A percentile compares a stretch with the other conserved stretches of the same genome.
Conservation (phyloP, 1,139 yeast species). For the Diutina rugosa region DNA sequence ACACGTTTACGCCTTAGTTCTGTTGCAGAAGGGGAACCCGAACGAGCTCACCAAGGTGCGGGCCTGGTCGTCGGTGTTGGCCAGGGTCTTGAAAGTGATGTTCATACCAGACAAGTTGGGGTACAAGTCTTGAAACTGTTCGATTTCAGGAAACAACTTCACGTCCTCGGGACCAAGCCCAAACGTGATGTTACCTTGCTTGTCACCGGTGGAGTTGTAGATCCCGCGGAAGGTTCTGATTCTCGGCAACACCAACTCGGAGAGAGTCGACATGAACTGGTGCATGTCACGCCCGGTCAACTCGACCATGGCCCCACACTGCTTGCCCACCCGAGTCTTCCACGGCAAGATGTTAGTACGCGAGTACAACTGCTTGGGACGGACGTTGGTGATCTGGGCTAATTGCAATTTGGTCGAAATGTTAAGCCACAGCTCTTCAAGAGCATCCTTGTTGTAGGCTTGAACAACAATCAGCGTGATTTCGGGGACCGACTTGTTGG, state of each 20-base stretch:
- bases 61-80: conserved; percentile 89
- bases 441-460: conserved; percentile 67
- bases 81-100: conserved; percentile 75
- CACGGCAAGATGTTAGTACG: conserved; percentile 75
- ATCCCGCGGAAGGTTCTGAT: conserved; percentile 81
- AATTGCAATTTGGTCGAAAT: conserved; percentile 70
- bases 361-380: conserved; percentile 63
- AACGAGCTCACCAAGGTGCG: conserved; percentile 70
- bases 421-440: conserved; percentile 59
- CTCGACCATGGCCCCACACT: conserved; percentile 83
- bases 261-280: conserved; percentile 74
- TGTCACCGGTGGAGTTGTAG: conserved; percentile 67
- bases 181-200: conserved; percentile 73
- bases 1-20: background rate
- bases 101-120: conserved; percentile 81
- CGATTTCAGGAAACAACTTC: conserved; percentile 84
- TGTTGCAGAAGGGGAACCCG: conserved; percentile 46
- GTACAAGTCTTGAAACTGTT: conserved; percentile 82
- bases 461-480: conserved; percentile 56
- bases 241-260: conserved; percentile 89
- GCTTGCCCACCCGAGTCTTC: conserved; percentile 79
- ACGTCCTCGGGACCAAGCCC: conserved; percentile 74
- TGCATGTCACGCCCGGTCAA: conserved; percentile 73
- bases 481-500: conserved; percentile 56
- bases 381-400: conserved; percentile 87